phyloP scores from a whole-genome alignment of 1,139 yeast genomes.

The Saccharomyces hybrid region DNA sequence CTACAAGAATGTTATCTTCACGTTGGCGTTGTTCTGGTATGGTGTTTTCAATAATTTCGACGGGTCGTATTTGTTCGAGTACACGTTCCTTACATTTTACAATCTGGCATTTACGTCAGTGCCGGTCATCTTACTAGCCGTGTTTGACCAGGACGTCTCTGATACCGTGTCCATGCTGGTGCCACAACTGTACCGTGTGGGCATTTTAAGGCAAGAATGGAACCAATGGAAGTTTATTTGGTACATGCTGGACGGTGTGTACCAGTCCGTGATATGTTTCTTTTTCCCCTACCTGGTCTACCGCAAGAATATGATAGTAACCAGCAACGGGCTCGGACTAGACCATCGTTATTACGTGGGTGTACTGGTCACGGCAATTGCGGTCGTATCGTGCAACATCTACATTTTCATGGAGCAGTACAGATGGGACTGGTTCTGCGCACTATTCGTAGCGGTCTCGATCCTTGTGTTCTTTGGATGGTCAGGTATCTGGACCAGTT shows the following conservation, averaged over 20 bases:
- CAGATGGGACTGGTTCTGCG: constrained; percentile 91
- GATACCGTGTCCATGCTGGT: constrained; percentile 74
- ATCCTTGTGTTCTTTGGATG: constrained; percentile 71
- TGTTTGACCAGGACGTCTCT: constrained; percentile 87
- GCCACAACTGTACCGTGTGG: constrained; percentile 81
- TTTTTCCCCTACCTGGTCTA: constrained; percentile 78
- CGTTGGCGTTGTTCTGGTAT: constrained; percentile 87
- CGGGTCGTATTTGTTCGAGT: constrained; percentile 87
- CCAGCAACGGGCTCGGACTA: constrained; percentile 54
- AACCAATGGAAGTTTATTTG: constrained; percentile 67
- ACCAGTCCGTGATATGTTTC: constrained; percentile 78
- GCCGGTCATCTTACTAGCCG: constrained; percentile 85
- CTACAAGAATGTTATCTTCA: constrained; percentile 84
- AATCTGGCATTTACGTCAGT: constrained; percentile 92
- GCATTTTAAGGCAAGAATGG: constrained; percentile 81
- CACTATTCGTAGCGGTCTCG: constrained; percentile 47
- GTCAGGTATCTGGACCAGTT: constrained; percentile 86
- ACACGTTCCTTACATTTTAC: constrained; percentile 85
- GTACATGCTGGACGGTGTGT: constrained; percentile 81
- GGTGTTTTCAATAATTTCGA: constrained; percentile 81
- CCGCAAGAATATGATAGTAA: constrained; percentile 49
- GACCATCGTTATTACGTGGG: constrained; percentile 89
- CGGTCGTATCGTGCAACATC: constrained; percentile 71
- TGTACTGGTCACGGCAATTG: constrained; percentile 66
- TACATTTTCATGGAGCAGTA: constrained; percentile 76